Evolutionary conservation across 2,329 filamentous ascomycete genomes (phyloP).

Genomic region (Domatiomyces catenatus): DNA sequence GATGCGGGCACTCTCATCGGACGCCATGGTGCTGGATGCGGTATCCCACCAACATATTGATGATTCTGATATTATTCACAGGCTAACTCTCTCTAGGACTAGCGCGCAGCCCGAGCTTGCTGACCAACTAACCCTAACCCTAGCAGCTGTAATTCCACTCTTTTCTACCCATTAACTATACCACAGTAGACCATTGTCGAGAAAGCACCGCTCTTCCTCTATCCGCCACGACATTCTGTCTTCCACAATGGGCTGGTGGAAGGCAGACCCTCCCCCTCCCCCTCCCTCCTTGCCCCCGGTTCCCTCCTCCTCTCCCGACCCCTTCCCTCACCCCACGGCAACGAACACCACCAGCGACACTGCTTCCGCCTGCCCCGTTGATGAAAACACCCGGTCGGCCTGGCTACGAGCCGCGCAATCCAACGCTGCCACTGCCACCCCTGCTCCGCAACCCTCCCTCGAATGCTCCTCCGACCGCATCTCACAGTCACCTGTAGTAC

Average conservation of each 20-base stretch:
- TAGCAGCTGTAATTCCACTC: too few relatives aligned
- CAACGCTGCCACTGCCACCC: slow-evolving; percentile 12
- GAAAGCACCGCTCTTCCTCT: background rate
- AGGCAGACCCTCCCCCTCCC: slow-evolving; percentile 19
- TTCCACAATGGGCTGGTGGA: slow-evolving; percentile 17
- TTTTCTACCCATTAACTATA: too few relatives aligned
- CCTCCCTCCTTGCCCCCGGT: slow-evolving; percentile 15
- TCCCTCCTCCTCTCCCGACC: slow-evolving; percentile 13
- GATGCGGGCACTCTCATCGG: slow-evolving; percentile 27
- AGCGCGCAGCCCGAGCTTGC: too few relatives aligned
- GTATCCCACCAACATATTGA: background rate
- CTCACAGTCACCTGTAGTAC: slow-evolving; percentile 14
- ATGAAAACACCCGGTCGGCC: slow-evolving; percentile 71
- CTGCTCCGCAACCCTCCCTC: slow-evolving; percentile 5
- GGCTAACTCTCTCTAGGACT: too few relatives aligned
- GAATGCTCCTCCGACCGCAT: slow-evolving; percentile 18
- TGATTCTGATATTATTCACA: too few relatives aligned
- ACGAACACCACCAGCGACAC: slow-evolving; percentile 20
- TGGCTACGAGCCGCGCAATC: slow-evolving; percentile 48
- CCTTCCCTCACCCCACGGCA: slow-evolving; percentile 20
- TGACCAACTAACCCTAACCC: too few relatives aligned
- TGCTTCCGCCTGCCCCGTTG: slow-evolving; percentile 59
- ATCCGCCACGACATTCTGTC: background rate
- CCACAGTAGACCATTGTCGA: too few relatives aligned
- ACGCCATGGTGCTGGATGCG: background rate